A percentile compares a stretch with the other conserved stretches of the same genome.
These are phyloP conservation scores for Eugenia klotzschiana DNA, from an alignment of 441 rosid species.

Conservation along the genomic window DNA sequence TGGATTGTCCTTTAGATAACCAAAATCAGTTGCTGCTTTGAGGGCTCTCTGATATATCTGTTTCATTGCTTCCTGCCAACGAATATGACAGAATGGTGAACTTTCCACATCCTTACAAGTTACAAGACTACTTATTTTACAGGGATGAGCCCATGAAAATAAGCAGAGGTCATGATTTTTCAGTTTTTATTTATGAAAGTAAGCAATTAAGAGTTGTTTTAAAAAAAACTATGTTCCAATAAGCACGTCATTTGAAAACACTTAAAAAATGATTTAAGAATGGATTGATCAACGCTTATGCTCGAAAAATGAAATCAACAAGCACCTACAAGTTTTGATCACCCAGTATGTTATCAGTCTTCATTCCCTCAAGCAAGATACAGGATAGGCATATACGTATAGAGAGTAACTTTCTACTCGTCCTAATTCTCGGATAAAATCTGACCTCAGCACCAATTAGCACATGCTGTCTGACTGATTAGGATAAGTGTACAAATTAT, in stretches of 20 bases:
- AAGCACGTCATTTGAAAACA: background rate
- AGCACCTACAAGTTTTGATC: background rate
- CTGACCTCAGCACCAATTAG: background rate
- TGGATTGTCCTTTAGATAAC: constrained; percentile 84
- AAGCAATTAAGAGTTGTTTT: background rate
- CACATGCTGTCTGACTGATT: background rate
- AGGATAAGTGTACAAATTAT: background rate
- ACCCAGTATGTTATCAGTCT: background rate
- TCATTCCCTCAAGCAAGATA: background rate
- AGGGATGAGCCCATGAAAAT: background rate
- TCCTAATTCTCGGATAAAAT: background rate
- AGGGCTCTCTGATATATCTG: constrained; percentile 83
- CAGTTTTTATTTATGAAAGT: background rate
- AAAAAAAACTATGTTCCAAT: background rate
- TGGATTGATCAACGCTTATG: background rate
- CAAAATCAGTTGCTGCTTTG: constrained; percentile 86
- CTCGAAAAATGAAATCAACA: background rate
- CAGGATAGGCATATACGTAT: background rate
- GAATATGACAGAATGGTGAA: constrained; percentile 1
- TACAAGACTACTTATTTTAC: background rate
- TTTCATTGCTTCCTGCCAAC: constrained; percentile 85
- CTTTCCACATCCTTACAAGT: background rate
- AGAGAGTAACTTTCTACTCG: background rate
- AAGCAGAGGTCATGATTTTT: background rate
- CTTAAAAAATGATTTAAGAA: background rate